phyloP scores from a whole-genome alignment of 257 asterid genomes.

The Scutellaria galericulata region DNA sequence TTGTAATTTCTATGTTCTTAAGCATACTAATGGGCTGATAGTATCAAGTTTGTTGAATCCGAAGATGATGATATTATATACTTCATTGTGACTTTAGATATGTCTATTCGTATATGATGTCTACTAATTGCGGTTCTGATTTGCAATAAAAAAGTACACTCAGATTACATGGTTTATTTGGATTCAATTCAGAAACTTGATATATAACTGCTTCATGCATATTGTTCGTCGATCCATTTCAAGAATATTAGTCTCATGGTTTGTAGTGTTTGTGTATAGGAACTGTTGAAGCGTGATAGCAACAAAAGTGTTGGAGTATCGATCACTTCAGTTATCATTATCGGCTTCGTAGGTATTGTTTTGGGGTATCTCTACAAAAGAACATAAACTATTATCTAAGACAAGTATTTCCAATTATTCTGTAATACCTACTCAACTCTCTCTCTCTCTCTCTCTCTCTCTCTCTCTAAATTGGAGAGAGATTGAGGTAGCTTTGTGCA shows the following conservation, averaged over 20 bases:
- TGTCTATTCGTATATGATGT: not conserved
- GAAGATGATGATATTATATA: not conserved
- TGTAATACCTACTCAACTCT: not conserved
- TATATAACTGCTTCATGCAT: not conserved
- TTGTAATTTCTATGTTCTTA: not conserved
- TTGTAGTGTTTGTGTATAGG: constrained; percentile 36
- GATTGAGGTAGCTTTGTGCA: constrained; percentile 24
- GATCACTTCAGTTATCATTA: constrained; percentile 43
- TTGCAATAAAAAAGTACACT: not conserved
- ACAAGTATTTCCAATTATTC: not conserved
- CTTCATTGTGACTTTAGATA: not conserved
- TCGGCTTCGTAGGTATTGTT: constrained; percentile 58
- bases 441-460: constrained; percentile 9
- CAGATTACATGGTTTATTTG: not conserved
- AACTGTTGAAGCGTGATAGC: constrained; percentile 50
- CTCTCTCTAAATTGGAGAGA: not conserved
- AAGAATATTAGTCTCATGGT: no score
- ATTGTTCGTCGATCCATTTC: not conserved
- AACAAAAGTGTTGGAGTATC: constrained; percentile 56
- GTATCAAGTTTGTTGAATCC: not conserved
- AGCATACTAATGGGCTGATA: not conserved
- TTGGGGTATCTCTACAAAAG: constrained; percentile 57
- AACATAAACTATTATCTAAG: constrained; percentile 38
- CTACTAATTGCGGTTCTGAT: not conserved
- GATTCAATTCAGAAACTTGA: not conserved